Conservation (phyloP, 805 yeast genomes). For the Ogataea glucozyma region DNA sequence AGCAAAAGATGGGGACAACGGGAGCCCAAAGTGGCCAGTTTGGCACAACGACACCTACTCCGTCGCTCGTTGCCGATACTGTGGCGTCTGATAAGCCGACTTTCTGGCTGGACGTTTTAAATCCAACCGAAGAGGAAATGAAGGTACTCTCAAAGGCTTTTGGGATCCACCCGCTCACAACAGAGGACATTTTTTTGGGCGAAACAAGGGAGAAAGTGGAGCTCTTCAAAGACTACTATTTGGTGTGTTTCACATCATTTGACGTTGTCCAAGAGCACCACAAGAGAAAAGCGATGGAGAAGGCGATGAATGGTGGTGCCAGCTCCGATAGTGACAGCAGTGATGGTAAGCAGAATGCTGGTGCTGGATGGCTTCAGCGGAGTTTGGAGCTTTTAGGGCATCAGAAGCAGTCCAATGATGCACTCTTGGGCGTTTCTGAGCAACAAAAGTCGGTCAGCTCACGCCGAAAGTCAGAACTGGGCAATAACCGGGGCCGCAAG, state of each 20-base stretch:
- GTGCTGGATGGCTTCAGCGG: slow-evolving; percentile 17
- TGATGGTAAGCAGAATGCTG: slow-evolving; percentile 16
- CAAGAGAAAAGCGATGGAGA: slow-evolving; percentile 33
- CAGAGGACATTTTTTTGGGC: slow-evolving; percentile 91
- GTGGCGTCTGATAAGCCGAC: slow-evolving; percentile 44
- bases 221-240: slow-evolving; percentile 83
- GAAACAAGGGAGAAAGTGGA: slow-evolving; percentile 96
- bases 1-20: slow-evolving; percentile 13
- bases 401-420: not conserved
- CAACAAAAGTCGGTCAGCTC: slow-evolving; percentile 16
- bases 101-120: slow-evolving; percentile 90
- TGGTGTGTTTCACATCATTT: slow-evolving; percentile 85
- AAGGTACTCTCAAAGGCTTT: slow-evolving; percentile 85
- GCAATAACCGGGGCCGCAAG: slow-evolving; percentile 16
- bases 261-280: slow-evolving; percentile 77
- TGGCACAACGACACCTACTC: slow-evolving; percentile 28
- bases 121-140: slow-evolving; percentile 97
- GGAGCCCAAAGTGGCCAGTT: not conserved
- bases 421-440: no score
- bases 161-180: slow-evolving; percentile 93
- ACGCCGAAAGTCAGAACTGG: slow-evolving; percentile 15
- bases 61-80: slow-evolving; percentile 26
- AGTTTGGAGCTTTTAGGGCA: slow-evolving; percentile 10
- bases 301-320: slow-evolving; percentile 17
- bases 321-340: slow-evolving; percentile 22